These are phyloP conservation scores for Quercus robur DNA, from an alignment of 306 rosid genomes.

Conservation along the genomic window DNA sequence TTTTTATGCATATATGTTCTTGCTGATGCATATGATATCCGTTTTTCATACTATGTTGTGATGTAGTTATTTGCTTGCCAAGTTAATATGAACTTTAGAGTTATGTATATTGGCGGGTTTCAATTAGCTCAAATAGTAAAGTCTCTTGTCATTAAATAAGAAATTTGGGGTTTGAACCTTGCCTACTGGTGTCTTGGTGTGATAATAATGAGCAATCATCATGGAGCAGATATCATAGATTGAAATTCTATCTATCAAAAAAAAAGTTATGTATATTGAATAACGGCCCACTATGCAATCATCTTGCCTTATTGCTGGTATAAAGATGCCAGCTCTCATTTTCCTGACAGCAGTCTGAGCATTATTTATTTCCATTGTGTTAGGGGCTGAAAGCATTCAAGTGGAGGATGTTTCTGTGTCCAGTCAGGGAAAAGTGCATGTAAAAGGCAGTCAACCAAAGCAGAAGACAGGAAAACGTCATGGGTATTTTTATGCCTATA, in stretches of 20 bases:
- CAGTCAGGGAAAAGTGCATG: conserved; percentile 51
- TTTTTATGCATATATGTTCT: not conserved
- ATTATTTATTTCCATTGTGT: conserved; percentile 12
- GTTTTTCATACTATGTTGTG: not conserved
- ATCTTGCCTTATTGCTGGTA: not conserved
- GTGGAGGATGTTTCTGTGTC: conserved; percentile 51
- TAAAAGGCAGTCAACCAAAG: conserved; percentile 60
- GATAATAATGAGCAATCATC: too few relatives aligned
- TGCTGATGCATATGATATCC: not conserved
- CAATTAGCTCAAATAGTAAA: too few relatives aligned
- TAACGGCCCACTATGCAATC: conserved; percentile 10
- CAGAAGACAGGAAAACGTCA: conserved; percentile 73
- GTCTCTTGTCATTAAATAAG: too few relatives aligned
- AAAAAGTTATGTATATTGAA: not conserved
- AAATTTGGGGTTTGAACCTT: too few relatives aligned
- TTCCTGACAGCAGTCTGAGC: conserved; percentile 9
- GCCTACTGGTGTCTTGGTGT: too few relatives aligned
- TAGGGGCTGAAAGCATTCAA: conserved; percentile 49
- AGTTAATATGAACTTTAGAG: not conserved
- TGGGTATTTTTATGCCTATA: conserved; percentile 59
- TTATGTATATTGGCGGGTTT: not conserved
- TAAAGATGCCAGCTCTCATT: not conserved
- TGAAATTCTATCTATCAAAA: too few relatives aligned
- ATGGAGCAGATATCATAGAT: too few relatives aligned
- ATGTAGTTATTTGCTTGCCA: not conserved